Evolutionary conservation across 1,284 basidiomycete genomes (phyloP), one percentile per base, ranked within the genome.

Genomic region (Ceratobasidium sp.): DNA sequence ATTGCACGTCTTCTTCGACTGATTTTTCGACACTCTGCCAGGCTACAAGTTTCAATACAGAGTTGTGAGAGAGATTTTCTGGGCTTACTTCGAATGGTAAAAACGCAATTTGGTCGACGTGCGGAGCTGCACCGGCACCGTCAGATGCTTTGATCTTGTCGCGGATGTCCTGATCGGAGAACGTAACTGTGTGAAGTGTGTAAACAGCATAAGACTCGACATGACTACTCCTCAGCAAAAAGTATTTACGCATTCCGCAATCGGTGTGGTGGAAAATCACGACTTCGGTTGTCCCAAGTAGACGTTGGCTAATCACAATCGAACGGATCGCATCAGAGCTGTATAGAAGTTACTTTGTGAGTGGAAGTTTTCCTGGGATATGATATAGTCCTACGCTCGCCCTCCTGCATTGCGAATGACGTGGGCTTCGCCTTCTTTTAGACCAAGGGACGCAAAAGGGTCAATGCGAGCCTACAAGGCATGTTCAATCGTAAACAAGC

Each of bases 401-500:
- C 89, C 89, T 49, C 89, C 89, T 31, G 89, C 89, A 78, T 91
- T 91, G 27, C 89, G 85, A 75, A 91, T 90, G 66, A 91, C 84
- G 81, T 91, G 89, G 7, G 89, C 88, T 69, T 91, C 89, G 63
- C 90, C 90, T 74, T 89, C 85, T 41, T 88, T 82, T 63, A 90
- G 82, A 8, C 88, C 89, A 34, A 90, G 85, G 74, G 88, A 85
- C 8, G 85, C 83, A 51, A 86, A 86, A 27, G 88, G 87, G 78
- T 88, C 90, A 78, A 31, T 68, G 54, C 74, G 46, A 31, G 49
- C 54, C 22, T 63, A 73, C 41, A 5, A 29, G 39, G 58, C 29
- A 27, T 2, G 7, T 24, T 8, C 63, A 62, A 41, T 8, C 37
- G 51, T 43, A 22, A 22, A 1, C 7, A 22, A 49, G 22, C 13